phyloP scores from a whole-genome alignment of 2,329 filamentous ascomycete genomes.

The Hypoxylon sp. region DNA sequence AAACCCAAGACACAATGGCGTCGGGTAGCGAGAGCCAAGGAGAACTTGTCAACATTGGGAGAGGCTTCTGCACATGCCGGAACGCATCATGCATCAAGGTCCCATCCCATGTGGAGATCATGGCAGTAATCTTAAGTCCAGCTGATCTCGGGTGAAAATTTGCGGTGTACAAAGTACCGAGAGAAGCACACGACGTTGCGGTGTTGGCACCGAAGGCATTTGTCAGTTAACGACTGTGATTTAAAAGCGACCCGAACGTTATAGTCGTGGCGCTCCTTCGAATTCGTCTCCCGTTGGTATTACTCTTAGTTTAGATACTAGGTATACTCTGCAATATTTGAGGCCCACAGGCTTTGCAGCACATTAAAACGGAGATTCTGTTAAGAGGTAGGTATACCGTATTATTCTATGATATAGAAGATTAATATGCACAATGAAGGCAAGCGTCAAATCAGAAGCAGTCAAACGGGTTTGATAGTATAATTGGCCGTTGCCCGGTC shows the following conservation, averaged over 20 bases:
- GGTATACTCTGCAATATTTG: constrained; percentile 18
- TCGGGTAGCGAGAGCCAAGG: constrained; percentile 45
- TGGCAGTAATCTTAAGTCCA: constrained; percentile 50
- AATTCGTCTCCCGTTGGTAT: constrained; percentile 25
- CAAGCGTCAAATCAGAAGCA: constrained; percentile 42
- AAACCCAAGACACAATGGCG: constrained; percentile 39
- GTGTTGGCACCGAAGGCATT: constrained; percentile 31
- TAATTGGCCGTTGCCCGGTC: constrained; percentile 42
- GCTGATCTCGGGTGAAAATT: constrained; percentile 48
- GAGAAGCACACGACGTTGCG: constrained; percentile 37
- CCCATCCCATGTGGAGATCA: constrained; percentile 52
- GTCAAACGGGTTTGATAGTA: constrained; percentile 30
- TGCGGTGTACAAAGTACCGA: constrained; percentile 42
- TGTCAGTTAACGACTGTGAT: constrained; percentile 28
- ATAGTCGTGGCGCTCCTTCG: constrained; percentile 18
- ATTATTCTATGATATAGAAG: constrained; percentile 13
- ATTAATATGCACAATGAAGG: constrained; percentile 31
- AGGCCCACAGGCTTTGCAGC: constrained; percentile 21
- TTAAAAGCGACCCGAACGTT: constrained; percentile 16
- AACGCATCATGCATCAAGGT: constrained; percentile 49
- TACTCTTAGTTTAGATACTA: no score
- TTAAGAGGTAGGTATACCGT: constrained; percentile 15
- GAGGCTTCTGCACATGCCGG: constrained; percentile 47
- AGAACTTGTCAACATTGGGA: constrained; percentile 44
- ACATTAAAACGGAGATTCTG: constrained; percentile 20